phyloP scores from a whole-genome alignment of 2,329 filamentous ascomycete species.

The Raffaelea deltoideospora region DNA sequence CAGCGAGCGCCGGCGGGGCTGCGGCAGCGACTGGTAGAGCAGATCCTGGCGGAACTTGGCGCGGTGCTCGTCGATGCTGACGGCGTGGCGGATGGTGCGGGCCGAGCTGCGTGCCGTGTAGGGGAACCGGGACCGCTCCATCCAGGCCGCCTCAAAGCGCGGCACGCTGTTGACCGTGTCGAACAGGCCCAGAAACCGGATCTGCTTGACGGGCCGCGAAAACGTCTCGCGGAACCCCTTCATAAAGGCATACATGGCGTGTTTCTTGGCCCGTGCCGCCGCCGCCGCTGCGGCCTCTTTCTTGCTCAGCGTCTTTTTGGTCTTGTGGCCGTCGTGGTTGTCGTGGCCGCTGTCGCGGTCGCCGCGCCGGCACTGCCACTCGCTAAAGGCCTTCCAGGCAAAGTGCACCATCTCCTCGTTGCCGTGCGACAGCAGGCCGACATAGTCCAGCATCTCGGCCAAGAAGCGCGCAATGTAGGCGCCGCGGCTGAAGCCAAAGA shows the following conservation, averaged over 20 bases:
- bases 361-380: slow-evolving; percentile 48
- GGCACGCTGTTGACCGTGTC: slow-evolving; percentile 74
- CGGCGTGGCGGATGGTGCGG: slow-evolving; percentile 51
- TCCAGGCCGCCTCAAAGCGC: slow-evolving; percentile 59
- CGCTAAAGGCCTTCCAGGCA: slow-evolving; percentile 67
- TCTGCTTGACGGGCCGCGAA: slow-evolving; percentile 56
- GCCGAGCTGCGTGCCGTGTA: slow-evolving; percentile 45
- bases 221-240: slow-evolving; percentile 71
- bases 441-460: slow-evolving; percentile 72
- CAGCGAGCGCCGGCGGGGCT: not conserved
- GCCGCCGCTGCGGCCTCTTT: too few species aligned
- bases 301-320: not conserved
- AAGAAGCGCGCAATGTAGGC: slow-evolving; percentile 61
- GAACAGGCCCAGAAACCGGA: slow-evolving; percentile 65
- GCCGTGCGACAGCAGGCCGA: slow-evolving; percentile 63
- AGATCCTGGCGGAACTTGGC: slow-evolving; percentile 60
- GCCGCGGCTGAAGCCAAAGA: slow-evolving; percentile 61
- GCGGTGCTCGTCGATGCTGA: slow-evolving; percentile 54
- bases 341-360: slow-evolving; percentile 14
- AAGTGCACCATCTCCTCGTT: slow-evolving; percentile 79
- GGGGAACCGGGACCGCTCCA: slow-evolving; percentile 65
- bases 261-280: slow-evolving; percentile 19
- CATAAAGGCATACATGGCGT: slow-evolving; percentile 59
- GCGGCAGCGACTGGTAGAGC: slow-evolving; percentile 34
- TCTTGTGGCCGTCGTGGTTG: not conserved